Evolutionary conservation across 169 alveolate genomes (phyloP).

Genomic region (Plasmodium fragile): DNA sequence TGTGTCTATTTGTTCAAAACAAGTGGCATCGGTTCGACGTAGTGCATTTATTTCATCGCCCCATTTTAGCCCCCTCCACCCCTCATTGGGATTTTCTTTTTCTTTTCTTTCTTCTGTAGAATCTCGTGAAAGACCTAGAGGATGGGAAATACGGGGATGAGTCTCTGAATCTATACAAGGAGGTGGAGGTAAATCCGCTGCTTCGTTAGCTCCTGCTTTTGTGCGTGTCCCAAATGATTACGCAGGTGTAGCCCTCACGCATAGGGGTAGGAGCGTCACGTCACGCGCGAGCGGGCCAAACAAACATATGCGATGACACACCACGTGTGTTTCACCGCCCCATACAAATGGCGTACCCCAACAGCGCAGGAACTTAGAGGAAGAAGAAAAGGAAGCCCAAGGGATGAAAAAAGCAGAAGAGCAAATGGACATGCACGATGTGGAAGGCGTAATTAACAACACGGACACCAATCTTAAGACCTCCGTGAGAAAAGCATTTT

Average conservation of each 20-base stretch:
- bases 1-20: not conserved
- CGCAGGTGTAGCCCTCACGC: not conserved
- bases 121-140: conserved; percentile 56
- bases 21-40: not conserved
- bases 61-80: not conserved
- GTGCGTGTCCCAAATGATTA: not conserved
- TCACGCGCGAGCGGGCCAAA: not conserved
- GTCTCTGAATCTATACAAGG: conserved; percentile 27
- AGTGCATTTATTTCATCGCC: not conserved
- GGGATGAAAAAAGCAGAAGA: conserved; percentile 15
- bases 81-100: not conserved
- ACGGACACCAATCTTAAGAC: conserved; percentile 34
- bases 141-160: conserved; percentile 53
- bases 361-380: not conserved
- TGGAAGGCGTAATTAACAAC: conserved; percentile 58
- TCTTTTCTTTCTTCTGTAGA: not conserved
- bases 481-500: conserved; percentile 47
- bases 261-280: not conserved
- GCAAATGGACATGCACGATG: conserved; percentile 28
- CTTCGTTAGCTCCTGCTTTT: not conserved
- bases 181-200: conserved; percentile 45
- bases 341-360: not conserved
- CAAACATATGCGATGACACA: not conserved
- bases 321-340: not conserved
- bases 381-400: conserved; percentile 33